These are phyloP conservation scores for Phytopythium delawarense DNA, from an alignment of 352 stramenopile genomes.

Conservation along the genomic window DNA sequence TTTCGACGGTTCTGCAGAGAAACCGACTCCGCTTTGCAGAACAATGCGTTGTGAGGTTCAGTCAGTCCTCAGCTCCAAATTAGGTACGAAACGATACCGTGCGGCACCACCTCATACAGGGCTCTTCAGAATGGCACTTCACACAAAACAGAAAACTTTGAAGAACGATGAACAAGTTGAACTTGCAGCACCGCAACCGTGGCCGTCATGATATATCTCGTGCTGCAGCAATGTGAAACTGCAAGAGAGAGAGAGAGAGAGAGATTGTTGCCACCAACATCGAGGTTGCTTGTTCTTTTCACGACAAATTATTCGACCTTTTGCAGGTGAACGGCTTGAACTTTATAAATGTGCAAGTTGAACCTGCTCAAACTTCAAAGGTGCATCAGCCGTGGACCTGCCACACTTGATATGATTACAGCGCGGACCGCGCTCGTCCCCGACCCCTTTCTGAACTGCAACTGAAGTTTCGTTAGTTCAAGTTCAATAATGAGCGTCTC, in stretches of 20 bases:
- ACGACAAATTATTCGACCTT: background rate
- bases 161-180: background rate
- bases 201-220: background rate
- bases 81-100: no score
- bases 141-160: background rate
- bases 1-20: no score
- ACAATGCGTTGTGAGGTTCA: no score
- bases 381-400: background rate
- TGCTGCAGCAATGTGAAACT: background rate
- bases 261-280: no score
- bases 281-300: background rate
- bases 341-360: background rate
- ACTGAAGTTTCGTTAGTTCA: constrained; percentile 21
- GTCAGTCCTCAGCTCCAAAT: no score
- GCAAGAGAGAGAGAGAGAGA: background rate
- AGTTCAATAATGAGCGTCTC: constrained; percentile 19
- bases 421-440: background rate
- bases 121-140: no score
- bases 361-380: constrained; percentile 5
- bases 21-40: no score
- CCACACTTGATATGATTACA: background rate
- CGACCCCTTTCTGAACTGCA: constrained; percentile 15
- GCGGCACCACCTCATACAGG: no score
- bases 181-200: background rate
- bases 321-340: constrained; percentile 3